Evolutionary conservation across 2,329 filamentous ascomycete species (phyloP).

Genomic region (Fusarium mexicanum): DNA sequence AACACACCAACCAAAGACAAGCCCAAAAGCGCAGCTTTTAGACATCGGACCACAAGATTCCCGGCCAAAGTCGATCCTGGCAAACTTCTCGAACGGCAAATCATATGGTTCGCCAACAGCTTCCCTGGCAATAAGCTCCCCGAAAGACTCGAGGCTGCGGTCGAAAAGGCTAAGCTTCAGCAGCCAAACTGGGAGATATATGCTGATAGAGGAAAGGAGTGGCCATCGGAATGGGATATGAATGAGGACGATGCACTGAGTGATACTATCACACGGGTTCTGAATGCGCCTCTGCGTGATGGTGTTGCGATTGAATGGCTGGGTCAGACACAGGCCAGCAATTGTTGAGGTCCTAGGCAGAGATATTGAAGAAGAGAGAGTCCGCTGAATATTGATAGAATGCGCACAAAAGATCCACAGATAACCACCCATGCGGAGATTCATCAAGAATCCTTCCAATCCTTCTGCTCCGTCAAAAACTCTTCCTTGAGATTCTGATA

Average conservation of each 20-base stretch:
- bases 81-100: not conserved
- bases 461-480: slow-evolving; percentile 17
- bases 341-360: no score
- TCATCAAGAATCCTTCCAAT: not conserved
- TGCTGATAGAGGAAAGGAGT: not conserved
- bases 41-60: not conserved
- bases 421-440: not conserved
- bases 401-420: no score
- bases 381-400: no score
- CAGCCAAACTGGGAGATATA: not conserved
- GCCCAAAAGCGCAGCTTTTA: not conserved
- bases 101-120: not conserved
- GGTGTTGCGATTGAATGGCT: not conserved
- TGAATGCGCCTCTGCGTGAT: not conserved
- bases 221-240: not conserved
- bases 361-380: not conserved
- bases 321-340: not conserved
- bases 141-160: not conserved
- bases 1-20: not conserved
- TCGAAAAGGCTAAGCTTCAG: not conserved
- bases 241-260: not conserved
- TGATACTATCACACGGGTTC: not conserved
- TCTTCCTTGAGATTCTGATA: slow-evolving; percentile 27
- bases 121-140: not conserved
- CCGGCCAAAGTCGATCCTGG: rapidly evolving